Evolutionary conservation across 805 yeast species (phyloP).

Genomic region (Starmera caribaea): DNA sequence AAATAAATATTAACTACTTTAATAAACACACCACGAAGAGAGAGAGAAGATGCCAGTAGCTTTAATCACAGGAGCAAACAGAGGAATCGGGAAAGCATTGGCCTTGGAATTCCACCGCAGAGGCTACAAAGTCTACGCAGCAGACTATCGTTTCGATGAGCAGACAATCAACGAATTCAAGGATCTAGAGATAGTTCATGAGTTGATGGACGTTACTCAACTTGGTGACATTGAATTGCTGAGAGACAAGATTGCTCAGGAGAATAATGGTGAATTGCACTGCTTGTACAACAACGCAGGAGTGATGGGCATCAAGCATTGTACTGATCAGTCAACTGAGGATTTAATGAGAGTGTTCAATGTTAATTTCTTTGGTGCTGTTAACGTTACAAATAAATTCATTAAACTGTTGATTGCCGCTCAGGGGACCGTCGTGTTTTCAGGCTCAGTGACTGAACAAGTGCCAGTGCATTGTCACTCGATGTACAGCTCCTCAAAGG

Average conservation of each 20-base stretch:
- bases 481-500: conserved; percentile 28
- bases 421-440: conserved; percentile 28
- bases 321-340: conserved; percentile 23
- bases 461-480: conserved; percentile 25
- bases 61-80: conserved; percentile 46
- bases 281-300: conserved; percentile 36
- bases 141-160: conserved; percentile 19
- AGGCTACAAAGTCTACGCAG: conserved; percentile 25
- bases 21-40: not conserved
- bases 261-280: conserved; percentile 25
- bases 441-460: conserved; percentile 25
- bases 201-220: conserved; percentile 20
- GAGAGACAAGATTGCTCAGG: conserved; percentile 14
- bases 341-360: conserved; percentile 14
- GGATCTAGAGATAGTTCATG: not conserved
- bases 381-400: conserved; percentile 25
- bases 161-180: conserved; percentile 16
- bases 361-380: conserved; percentile 31
- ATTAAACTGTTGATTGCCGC: conserved; percentile 21
- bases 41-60: conserved; percentile 24
- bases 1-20: too few species aligned
- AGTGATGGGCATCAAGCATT: conserved; percentile 13
- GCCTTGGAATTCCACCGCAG: conserved; percentile 30
- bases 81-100: conserved; percentile 42
- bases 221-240: conserved; percentile 17